Percentiles rank a stretch among this genome's conserved stretches.
Conservation (phyloP, 306 rosid genomes). For the Cicer judaicum region DNA sequence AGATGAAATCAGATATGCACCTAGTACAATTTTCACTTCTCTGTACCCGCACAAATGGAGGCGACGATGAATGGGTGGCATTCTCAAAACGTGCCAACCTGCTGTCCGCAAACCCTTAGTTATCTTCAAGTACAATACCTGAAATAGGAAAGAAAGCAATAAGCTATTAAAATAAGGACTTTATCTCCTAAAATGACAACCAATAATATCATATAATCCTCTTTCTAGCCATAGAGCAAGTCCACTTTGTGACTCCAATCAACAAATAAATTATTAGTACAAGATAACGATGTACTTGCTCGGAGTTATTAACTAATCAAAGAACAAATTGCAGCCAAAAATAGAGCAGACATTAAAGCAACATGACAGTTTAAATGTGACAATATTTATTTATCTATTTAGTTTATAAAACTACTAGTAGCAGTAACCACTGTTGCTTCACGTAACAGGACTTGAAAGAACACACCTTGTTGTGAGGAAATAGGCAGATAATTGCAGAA, state of each 20-base stretch:
- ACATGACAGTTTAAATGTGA: background rate
- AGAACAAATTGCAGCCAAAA: background rate
- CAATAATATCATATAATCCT: background rate
- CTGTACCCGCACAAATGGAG: constrained; percentile 70
- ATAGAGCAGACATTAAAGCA: background rate
- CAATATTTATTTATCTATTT: too few relatives aligned
- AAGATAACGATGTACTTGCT: background rate
- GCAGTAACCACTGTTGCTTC: too few relatives aligned
- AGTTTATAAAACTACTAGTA: too few relatives aligned
- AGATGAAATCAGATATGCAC: constrained; percentile 79
- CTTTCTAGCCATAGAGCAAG: constrained; percentile 9
- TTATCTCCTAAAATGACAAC: background rate
- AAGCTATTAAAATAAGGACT: constrained; percentile 16
- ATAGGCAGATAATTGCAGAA: too few relatives aligned
- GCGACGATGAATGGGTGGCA: constrained; percentile 80
- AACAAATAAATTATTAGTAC: background rate
- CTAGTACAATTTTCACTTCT: constrained; percentile 79
- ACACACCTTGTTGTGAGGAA: too few relatives aligned
- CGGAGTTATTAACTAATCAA: background rate
- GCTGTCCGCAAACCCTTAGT: constrained; percentile 55
- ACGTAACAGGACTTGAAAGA: too few relatives aligned
- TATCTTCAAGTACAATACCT: constrained; percentile 65
- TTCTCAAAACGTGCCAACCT: constrained; percentile 59
- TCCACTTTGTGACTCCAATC: background rate
- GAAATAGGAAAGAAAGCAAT: constrained; percentile 18